Conservation (phyloP, 2,329 filamentous ascomycete species). For the Fusarium falciforme region DNA sequence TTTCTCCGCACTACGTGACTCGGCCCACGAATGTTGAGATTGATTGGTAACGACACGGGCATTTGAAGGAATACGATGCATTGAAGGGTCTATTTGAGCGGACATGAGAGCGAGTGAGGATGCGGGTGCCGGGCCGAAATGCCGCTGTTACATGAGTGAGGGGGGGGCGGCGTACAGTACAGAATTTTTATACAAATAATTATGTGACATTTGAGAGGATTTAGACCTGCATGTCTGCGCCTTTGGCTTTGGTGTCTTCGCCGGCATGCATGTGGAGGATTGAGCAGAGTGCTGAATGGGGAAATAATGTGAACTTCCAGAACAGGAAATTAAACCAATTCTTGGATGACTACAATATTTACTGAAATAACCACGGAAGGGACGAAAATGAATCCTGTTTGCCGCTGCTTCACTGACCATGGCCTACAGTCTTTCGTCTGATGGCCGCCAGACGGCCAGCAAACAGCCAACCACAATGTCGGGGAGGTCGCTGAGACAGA, state of each 20-base stretch:
- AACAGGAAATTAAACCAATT: neutral
- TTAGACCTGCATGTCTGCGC: neutral
- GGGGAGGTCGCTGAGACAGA: no score
- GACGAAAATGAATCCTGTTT: neutral
- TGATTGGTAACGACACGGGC: constrained; percentile 6
- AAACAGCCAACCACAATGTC: no score
- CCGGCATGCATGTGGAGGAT: neutral
- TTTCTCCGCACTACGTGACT: constrained; percentile 14
- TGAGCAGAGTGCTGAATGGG: neutral
- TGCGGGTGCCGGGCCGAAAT: neutral
- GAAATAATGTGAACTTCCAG: neutral
- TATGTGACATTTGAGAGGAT: neutral
- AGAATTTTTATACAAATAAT: neutral
- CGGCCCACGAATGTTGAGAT: neutral
- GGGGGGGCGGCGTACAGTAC: neutral
- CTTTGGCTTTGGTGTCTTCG: neutral
- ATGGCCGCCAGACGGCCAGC: no score
- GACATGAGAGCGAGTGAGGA: neutral
- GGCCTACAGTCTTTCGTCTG: neutral
- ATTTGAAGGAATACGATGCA: neutral
- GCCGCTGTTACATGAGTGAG: neutral
- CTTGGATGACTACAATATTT: neutral
- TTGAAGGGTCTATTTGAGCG: neutral
- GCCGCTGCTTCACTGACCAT: neutral
- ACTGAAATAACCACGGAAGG: neutral